Evolutionary conservation across 495 filamentous ascomycete species (phyloP).

Genomic region (Sporormia fimetaria): DNA sequence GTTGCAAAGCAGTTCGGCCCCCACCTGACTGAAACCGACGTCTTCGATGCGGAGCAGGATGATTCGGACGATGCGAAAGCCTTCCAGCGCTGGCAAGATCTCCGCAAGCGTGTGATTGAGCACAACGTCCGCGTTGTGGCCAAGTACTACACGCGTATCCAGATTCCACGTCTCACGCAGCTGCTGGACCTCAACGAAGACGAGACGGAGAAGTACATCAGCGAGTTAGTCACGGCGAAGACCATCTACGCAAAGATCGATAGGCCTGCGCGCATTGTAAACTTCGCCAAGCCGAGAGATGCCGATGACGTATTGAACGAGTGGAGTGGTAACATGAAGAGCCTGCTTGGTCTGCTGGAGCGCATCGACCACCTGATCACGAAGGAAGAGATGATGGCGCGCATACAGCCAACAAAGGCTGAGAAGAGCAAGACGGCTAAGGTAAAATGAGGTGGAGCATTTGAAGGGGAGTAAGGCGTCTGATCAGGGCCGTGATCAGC

Average conservation of each 20-base stretch:
- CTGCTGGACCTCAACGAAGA: constrained; percentile 85
- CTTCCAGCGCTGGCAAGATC: constrained; percentile 73
- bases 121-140: constrained; percentile 96
- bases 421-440: constrained; percentile 36
- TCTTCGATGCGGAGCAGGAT: constrained; percentile 58
- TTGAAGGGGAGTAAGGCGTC: not conserved
- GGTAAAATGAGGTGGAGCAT: constrained; percentile 13
- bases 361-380: constrained; percentile 96
- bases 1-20: constrained; percentile 76
- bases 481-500: not conserved
- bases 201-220: constrained; percentile 96
- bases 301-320: constrained; percentile 97
- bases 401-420: constrained; percentile 65
- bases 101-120: constrained; percentile 96
- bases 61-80: constrained; percentile 63
- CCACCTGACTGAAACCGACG: constrained; percentile 79
- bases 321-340: constrained; percentile 99
- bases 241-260: constrained; percentile 98
- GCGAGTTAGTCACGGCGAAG: constrained; percentile 86
- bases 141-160: constrained; percentile 97
- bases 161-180: constrained; percentile 75
- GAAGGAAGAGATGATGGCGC: constrained; percentile 99
- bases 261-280: constrained; percentile 80
- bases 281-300: constrained; percentile 83
- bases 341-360: constrained; percentile 78